A percentile compares a stretch with the other conserved stretches of the same genome.
phyloP scores from a whole-genome alignment of 306 rosid genomes.

The Medicago arabica region DNA sequence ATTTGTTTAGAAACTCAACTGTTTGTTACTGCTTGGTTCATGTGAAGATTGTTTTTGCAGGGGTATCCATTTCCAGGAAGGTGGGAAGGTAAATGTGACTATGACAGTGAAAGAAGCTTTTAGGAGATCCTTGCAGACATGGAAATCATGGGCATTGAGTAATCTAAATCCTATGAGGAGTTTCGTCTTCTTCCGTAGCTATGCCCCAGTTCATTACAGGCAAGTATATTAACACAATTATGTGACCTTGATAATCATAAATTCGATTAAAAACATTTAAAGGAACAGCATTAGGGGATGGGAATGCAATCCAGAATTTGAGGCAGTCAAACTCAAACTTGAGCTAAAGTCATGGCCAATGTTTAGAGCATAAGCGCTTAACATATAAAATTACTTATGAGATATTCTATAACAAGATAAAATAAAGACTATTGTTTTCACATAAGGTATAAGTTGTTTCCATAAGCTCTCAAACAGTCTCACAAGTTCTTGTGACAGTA shows the following conservation, averaged over 20 bases:
- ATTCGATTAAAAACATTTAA: background rate
- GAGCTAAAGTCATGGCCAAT: too few species aligned
- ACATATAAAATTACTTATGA: too few species aligned
- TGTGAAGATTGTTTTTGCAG: slow-evolving; percentile 49
- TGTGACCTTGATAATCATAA: background rate
- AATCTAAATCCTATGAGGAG: slow-evolving; percentile 58
- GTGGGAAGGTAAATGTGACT: slow-evolving; percentile 56
- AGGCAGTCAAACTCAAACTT: too few species aligned
- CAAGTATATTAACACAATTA: slow-evolving; percentile 40
- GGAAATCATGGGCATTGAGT: slow-evolving; percentile 74
- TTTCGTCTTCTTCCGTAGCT: slow-evolving; percentile 78
- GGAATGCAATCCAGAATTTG: too few species aligned
- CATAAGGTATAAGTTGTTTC: background rate
- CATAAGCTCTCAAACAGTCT: background rate
- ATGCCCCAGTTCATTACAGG: slow-evolving; percentile 85
- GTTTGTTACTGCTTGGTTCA: background rate
- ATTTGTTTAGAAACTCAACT: background rate
- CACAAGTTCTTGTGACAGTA: background rate
- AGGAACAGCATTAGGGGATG: too few species aligned
- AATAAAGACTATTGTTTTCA: too few species aligned
- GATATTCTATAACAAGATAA: too few species aligned
- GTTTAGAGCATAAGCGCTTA: too few species aligned
- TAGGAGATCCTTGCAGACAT: slow-evolving; percentile 68
- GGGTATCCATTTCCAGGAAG: slow-evolving; percentile 79
- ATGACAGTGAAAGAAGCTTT: slow-evolving; percentile 79